Evolutionary conservation across 148 eudicot species (phyloP).

Genomic region (Talinum fruticosum): DNA sequence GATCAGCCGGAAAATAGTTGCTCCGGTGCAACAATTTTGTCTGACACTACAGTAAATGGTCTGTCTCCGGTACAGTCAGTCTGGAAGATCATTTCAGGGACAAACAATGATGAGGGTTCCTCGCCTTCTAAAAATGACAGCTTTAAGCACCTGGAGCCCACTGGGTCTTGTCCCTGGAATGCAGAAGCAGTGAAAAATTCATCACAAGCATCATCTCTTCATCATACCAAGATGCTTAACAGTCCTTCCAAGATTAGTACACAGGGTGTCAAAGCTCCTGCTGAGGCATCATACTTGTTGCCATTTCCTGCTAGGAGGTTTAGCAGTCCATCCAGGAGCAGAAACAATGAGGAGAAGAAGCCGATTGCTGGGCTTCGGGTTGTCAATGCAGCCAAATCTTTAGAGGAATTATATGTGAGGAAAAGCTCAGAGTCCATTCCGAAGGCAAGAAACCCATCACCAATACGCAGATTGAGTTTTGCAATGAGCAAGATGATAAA

Average conservation of each 20-base stretch:
- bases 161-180: conserved; percentile 24
- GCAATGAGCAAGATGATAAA: conserved; percentile 46
- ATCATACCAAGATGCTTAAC: conserved; percentile 21
- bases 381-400: conserved; percentile 27
- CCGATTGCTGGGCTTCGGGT: conserved; percentile 28
- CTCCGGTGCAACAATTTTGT: conserved; percentile 23
- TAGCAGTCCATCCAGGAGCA: conserved; percentile 37
- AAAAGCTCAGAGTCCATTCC: conserved; percentile 27
- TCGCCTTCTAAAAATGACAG: conserved; percentile 26
- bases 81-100: conserved; percentile 25
- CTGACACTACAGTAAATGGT: conserved; percentile 21
- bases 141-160: conserved; percentile 15
- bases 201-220: conserved; percentile 15
- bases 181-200: conserved; percentile 21
- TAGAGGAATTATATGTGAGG: conserved; percentile 28
- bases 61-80: conserved; percentile 23
- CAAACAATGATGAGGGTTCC: conserved; percentile 17
- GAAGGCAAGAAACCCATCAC: conserved; percentile 55
- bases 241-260: conserved; percentile 32
- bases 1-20: conserved; percentile 23
- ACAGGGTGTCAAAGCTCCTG: conserved; percentile 23
- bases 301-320: conserved; percentile 29
- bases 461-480: conserved; percentile 56
- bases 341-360: conserved; percentile 35
- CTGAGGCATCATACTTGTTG: conserved; percentile 21